Evolutionary conservation across 148 eudicot genomes (phyloP), one percentile per base, ranked within the genome.

Genomic region (Euryodendron excelsum): DNA sequence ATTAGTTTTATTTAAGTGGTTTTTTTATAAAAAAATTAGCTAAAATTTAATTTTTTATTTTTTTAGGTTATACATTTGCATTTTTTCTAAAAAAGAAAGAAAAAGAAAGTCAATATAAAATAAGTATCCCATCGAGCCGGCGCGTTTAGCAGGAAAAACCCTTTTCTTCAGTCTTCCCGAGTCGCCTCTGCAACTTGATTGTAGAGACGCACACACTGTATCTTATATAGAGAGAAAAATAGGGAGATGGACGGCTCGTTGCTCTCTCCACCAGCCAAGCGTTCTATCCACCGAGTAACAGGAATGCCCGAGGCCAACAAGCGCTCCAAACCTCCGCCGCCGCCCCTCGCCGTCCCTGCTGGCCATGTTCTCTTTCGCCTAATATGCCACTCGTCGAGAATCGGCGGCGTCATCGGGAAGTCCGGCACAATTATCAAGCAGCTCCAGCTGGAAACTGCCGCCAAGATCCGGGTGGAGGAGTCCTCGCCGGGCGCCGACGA

Each of bases 321-420:
- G 17, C 86, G 84, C 66, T 50, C 71, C 72, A 74, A 33, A 53
- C 77, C 80, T 6, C 75, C 78, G 4, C 83, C 58, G 25, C 82
- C 76, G 34, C 84, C 81, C 18, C 74, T 78, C 27, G 28, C 25
- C 59, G 68, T 80, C 67, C 87, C 93, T 39, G 25, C 83, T 64
- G 87, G 86, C 53, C 80, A 87, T 81, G 84, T 79, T 9, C 60
- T 85, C 25, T 80, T 92, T 83, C 90, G 91, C 20, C 78, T 94
- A 60, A 84, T 94, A 80, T 90, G 94, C 87, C 93, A 87, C 80
- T 80, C 81, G 3, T 87, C 97, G 0, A 87, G 85, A 44, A 68
- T 90, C 83, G 89, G 98, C 45, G 91, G 83, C 60, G 74, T 94
- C 74, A 94, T 94, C 72, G 98, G 98, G 0, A 94, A 89, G 64